phyloP scores from a whole-genome alignment of 1,284 basidiomycete genomes.

The Ustilago loliicola region DNA sequence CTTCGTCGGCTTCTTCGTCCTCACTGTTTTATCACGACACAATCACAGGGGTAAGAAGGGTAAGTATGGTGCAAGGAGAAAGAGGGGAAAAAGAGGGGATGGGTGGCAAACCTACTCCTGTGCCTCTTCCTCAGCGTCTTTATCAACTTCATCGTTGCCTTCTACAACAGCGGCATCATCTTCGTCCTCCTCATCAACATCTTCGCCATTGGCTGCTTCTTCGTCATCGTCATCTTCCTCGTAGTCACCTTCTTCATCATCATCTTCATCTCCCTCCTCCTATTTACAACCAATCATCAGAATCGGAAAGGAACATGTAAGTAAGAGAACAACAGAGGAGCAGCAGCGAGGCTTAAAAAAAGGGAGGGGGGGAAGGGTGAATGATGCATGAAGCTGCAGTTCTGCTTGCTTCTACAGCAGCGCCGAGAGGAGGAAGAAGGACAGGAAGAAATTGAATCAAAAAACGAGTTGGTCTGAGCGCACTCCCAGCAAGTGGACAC shows the following conservation, averaged over 20 bases:
- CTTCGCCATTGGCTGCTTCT: constrained; percentile 31
- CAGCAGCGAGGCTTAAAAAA: neutral
- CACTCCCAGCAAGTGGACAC: neutral
- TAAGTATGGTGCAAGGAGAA: neutral
- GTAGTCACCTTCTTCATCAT: constrained; percentile 46
- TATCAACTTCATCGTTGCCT: constrained; percentile 31
- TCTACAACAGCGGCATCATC: constrained; percentile 40
- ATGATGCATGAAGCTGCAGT: neutral
- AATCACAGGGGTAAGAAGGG: neutral
- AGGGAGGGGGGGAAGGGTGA: neutral
- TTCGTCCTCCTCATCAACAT: constrained; percentile 41
- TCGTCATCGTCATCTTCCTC: constrained; percentile 47
- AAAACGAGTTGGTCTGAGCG: constrained; percentile 11
- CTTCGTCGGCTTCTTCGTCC: constrained; percentile 28
- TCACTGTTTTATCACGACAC: constrained; percentile 8
- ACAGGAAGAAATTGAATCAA: neutral
- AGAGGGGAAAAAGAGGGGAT: too few relatives aligned
- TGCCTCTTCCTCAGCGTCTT: constrained; percentile 41
- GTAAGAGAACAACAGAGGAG: too few relatives aligned
- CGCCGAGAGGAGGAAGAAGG: neutral
- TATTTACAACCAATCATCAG: too few relatives aligned
- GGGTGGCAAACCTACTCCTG: constrained; percentile 26
- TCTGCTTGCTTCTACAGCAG: neutral
- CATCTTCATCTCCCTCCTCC: constrained; percentile 31
- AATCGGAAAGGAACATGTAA: too few relatives aligned